Evolutionary conservation across 495 filamentous ascomycete genomes (phyloP).

Genomic region (Lichenothelia convexa): DNA sequence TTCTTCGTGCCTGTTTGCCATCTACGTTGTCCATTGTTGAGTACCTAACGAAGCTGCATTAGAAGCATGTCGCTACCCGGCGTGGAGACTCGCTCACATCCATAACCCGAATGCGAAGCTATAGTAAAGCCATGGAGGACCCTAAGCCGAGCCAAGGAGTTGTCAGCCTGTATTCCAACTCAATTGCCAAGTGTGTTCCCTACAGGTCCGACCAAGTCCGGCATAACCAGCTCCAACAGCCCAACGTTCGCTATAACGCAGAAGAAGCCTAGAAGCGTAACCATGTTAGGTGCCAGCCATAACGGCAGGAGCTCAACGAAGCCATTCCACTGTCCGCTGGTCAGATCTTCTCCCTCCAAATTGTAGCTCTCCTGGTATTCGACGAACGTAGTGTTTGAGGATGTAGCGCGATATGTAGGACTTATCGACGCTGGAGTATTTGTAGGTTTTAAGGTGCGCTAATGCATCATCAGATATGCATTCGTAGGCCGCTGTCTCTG

Average conservation of each 20-base stretch:
- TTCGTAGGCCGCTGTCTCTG: slow-evolving; percentile 30
- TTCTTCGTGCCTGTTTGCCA: slow-evolving; percentile 89
- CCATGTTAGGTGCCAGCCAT: slow-evolving; percentile 96
- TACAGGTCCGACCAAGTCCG: slow-evolving; percentile 83
- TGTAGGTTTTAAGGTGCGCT: slow-evolving; percentile 80
- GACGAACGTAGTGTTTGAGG: slow-evolving; percentile 75
- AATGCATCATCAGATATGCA: slow-evolving; percentile 52
- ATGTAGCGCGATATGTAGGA: slow-evolving; percentile 89
- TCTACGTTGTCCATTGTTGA: slow-evolving; percentile 98
- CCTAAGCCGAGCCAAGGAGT: slow-evolving; percentile 26
- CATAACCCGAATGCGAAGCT: slow-evolving; percentile 87
- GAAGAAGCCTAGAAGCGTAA: slow-evolving; percentile 86
- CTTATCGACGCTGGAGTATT: slow-evolving; percentile 93
- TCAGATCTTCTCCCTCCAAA: background rate
- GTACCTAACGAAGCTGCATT: slow-evolving; percentile 35
- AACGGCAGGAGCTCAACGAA: slow-evolving; percentile 81
- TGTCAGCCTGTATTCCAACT: background rate
- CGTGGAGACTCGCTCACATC: slow-evolving; percentile 45
- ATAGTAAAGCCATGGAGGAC: slow-evolving; percentile 80
- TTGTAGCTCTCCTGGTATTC: background rate
- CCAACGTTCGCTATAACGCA: slow-evolving; percentile 80
- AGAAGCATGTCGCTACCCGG: slow-evolving; percentile 8
- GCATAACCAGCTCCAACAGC: slow-evolving; percentile 64
- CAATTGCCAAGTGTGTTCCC: slow-evolving; percentile 10
- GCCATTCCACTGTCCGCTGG: slow-evolving; percentile 65